Conservation (phyloP, 2,329 filamentous ascomycete species). For the Ophiosphaerella narmari region DNA sequence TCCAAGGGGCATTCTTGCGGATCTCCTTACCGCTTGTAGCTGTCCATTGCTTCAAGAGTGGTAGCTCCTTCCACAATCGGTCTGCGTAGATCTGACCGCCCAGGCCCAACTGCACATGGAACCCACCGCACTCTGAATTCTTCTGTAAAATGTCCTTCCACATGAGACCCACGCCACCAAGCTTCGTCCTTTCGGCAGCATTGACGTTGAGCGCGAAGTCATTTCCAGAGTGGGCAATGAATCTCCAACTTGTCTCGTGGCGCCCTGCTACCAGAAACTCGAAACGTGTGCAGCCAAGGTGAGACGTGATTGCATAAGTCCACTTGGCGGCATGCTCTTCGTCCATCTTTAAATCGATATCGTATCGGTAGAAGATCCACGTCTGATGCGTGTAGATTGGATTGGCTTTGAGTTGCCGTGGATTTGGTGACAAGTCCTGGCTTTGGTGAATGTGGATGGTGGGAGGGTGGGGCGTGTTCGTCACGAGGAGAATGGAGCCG, state of each 20-base stretch:
- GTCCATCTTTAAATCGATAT: slow-evolving; percentile 86
- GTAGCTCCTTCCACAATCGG: slow-evolving; percentile 93
- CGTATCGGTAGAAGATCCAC: slow-evolving; percentile 96
- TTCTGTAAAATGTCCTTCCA: slow-evolving; percentile 99
- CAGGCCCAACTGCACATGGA: slow-evolving; percentile 89
- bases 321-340: slow-evolving; percentile 78
- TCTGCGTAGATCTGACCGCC: slow-evolving; percentile 97
- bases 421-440: slow-evolving; percentile 88
- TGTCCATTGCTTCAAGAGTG: slow-evolving; percentile 92
- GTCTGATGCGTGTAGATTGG: slow-evolving; percentile 87
- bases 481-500: slow-evolving; percentile 91
- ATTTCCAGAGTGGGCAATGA: slow-evolving; percentile 93
- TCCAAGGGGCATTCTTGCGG: slow-evolving; percentile 88
- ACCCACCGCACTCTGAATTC: slow-evolving; percentile 93
- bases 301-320: slow-evolving; percentile 98
- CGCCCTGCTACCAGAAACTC: slow-evolving; percentile 94
- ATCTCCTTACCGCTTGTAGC: slow-evolving; percentile 91
- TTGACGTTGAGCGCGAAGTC: slow-evolving; percentile 90
- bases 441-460: slow-evolving; percentile 96
- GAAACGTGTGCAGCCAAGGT: slow-evolving; percentile 95
- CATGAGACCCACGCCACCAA: slow-evolving; percentile 93
- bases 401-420: slow-evolving; percentile 79
- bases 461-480: slow-evolving; percentile 87
- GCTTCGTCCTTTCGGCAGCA: slow-evolving; percentile 79
- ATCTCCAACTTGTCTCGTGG: slow-evolving; percentile 90